phyloP scores from a whole-genome alignment of 495 filamentous ascomycete species.

The Penicillium parvum region DNA sequence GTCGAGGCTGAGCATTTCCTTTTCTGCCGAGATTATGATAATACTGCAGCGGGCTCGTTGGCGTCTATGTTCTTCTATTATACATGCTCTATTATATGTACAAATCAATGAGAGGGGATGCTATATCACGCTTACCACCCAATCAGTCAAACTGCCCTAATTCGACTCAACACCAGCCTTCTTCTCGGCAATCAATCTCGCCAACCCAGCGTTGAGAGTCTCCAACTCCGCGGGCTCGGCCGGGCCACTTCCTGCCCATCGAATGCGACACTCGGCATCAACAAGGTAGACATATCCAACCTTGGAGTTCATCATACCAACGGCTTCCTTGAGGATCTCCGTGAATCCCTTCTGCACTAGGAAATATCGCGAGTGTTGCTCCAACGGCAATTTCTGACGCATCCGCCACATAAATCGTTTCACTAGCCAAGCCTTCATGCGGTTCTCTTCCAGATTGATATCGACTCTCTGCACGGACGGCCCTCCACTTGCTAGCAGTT shows the following conservation, averaged over 20 bases:
- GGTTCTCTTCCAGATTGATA: constrained; percentile 82
- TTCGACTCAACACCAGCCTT: constrained; percentile 24
- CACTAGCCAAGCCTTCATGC: constrained; percentile 70
- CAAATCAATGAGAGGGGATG: constrained; percentile 23
- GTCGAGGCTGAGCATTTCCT: constrained; percentile 20
- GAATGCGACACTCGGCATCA: constrained; percentile 80
- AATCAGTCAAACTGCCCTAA: constrained; percentile 9
- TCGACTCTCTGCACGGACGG: constrained; percentile 64
- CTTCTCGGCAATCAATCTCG: constrained; percentile 61
- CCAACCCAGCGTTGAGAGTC: constrained; percentile 63
- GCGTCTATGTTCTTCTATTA: constrained; percentile 23
- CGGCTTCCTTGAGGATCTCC: constrained; percentile 66
- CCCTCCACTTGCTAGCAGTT: constrained; percentile 40
- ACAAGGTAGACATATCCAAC: constrained; percentile 94
- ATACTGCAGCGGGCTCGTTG: constrained; percentile 16
- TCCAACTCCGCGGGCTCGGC: constrained; percentile 66
- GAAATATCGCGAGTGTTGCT: constrained; percentile 74
- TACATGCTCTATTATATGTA: constrained; percentile 34
- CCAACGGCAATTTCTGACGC: constrained; percentile 48
- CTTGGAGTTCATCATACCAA: constrained; percentile 80
- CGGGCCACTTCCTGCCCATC: constrained; percentile 89
- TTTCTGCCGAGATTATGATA: constrained; percentile 13
- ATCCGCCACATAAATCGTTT: constrained; percentile 61
- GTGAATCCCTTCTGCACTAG: constrained; percentile 72
- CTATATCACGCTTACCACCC: constrained; percentile 5